Percentiles rank a stretch among this genome's conserved stretches.
Evolutionary conservation across 805 yeast species (phyloP).

Genomic region (Myxozyma nipponensis): DNA sequence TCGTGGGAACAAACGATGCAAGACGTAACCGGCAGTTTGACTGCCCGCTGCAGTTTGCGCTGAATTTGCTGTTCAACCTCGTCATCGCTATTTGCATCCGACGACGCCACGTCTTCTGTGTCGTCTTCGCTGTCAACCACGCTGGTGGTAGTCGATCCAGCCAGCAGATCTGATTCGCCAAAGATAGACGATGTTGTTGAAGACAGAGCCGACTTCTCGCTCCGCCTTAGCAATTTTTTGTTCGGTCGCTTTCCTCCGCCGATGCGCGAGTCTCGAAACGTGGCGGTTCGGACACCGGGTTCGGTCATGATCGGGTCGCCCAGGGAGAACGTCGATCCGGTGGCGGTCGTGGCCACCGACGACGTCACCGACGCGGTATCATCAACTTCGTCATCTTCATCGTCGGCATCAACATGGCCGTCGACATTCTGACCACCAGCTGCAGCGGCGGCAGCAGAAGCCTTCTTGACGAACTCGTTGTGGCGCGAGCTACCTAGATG

Average conservation of each 20-base stretch:
- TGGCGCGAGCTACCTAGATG: constrained; percentile 29
- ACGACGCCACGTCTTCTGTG: not conserved
- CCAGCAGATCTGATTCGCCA: not conserved
- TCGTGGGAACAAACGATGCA: constrained; percentile 44
- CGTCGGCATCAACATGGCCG: not conserved
- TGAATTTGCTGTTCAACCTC: constrained; percentile 20
- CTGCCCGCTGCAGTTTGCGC: constrained; percentile 25
- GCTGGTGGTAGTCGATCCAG: not conserved
- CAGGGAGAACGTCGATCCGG: constrained; percentile 5
- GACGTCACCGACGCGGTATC: not conserved
- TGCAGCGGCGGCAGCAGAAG: too few relatives aligned
- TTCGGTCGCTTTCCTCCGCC: constrained; percentile 14
- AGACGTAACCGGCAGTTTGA: constrained; percentile 35
- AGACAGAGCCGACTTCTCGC: constrained; percentile 1
- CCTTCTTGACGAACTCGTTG: constrained; percentile 16
- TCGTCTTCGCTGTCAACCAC: not conserved
- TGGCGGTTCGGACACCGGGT: not conserved
- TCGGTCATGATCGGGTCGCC: constrained; percentile 4
- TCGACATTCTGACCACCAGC: constrained; percentile 1
- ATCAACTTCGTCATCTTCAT: not conserved
- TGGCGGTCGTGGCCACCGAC: not conserved
- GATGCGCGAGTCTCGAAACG: constrained; percentile 14
- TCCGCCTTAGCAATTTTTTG: constrained; percentile 1
- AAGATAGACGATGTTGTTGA: not conserved
- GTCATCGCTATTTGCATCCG: not conserved